These are phyloP conservation scores for Parathielavia hyrcaniae DNA, from an alignment of 495 filamentous ascomycete species.

Conservation along the genomic window DNA sequence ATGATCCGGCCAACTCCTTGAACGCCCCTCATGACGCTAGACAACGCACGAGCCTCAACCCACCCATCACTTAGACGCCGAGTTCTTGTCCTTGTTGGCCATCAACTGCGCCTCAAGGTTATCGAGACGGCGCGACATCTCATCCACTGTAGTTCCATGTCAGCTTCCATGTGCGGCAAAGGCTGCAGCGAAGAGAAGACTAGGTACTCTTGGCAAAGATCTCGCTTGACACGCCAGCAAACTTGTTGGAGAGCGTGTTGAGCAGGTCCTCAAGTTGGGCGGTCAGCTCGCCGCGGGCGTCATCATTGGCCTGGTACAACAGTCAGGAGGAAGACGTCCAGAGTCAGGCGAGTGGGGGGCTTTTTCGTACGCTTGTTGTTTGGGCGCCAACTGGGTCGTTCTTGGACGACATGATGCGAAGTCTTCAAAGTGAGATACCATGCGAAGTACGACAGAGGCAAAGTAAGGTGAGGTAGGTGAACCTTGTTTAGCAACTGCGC, in stretches of 20 bases:
- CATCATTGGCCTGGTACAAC: slow-evolving; percentile 32
- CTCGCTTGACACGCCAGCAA: slow-evolving; percentile 70
- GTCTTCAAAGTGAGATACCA: background rate
- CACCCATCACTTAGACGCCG: slow-evolving; percentile 6
- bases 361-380: slow-evolving; percentile 30
- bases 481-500: no score
- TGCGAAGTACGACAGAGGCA: background rate
- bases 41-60: background rate
- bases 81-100: slow-evolving; percentile 42
- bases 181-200: slow-evolving; percentile 8
- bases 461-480: background rate
- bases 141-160: slow-evolving; percentile 70
- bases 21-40: background rate
- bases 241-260: slow-evolving; percentile 75
- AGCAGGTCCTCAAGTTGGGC: slow-evolving; percentile 79
- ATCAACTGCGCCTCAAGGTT: slow-evolving; percentile 72
- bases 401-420: slow-evolving; percentile 28
- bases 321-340: background rate
- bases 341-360: background rate
- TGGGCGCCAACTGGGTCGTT: slow-evolving; percentile 28
- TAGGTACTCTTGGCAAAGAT: slow-evolving; percentile 84
- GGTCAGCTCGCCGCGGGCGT: slow-evolving; percentile 55
- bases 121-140: slow-evolving; percentile 86
- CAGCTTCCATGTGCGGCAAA: background rate
- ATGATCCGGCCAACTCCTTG: background rate